A percentile compares a stretch with the other conserved stretches of the same genome.
Evolutionary conservation across 495 filamentous ascomycete genomes (phyloP).

Genomic region (Hypomontagnella monticulosa): DNA sequence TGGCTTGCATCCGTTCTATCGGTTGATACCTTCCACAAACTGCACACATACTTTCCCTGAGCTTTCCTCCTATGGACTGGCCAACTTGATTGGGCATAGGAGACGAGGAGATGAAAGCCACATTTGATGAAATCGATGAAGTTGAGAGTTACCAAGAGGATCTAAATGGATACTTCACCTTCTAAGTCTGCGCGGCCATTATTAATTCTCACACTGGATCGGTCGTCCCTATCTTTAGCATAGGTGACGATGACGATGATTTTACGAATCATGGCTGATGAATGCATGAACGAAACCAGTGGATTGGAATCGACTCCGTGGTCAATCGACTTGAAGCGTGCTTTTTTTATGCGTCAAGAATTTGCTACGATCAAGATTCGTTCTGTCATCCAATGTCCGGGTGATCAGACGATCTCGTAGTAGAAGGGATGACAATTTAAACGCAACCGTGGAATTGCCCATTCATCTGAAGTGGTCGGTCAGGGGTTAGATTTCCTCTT

Average conservation of each 20-base stretch:
- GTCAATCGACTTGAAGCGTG: slow-evolving; percentile 14
- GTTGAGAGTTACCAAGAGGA: slow-evolving; percentile 9
- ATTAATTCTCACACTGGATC: slow-evolving; percentile 17
- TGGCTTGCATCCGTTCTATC: background rate
- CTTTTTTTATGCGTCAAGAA: background rate
- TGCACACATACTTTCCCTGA: background rate
- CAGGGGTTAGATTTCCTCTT: slow-evolving; percentile 24
- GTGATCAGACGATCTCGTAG: background rate
- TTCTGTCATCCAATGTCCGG: slow-evolving; percentile 1
- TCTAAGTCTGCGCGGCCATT: slow-evolving; percentile 5
- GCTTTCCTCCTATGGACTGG: background rate
- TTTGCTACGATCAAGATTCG: slow-evolving; percentile 5
- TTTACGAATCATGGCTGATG: slow-evolving; percentile 43
- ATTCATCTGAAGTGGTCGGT: slow-evolving; percentile 28
- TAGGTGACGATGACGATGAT: slow-evolving; percentile 18
- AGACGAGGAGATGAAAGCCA: background rate
- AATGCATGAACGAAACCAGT: slow-evolving; percentile 35
- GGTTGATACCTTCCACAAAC: slow-evolving; percentile 1
- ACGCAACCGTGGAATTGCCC: background rate
- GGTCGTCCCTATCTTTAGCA: slow-evolving; percentile 17
- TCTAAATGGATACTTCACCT: slow-evolving; percentile 15
- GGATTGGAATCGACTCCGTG: slow-evolving; percentile 17
- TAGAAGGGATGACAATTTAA: background rate
- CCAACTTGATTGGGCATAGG: background rate
- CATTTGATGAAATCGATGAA: background rate